These are phyloP conservation scores for Penicillium sp. DNA, from an alignment of 2,329 filamentous ascomycete genomes.

Conservation along the genomic window DNA sequence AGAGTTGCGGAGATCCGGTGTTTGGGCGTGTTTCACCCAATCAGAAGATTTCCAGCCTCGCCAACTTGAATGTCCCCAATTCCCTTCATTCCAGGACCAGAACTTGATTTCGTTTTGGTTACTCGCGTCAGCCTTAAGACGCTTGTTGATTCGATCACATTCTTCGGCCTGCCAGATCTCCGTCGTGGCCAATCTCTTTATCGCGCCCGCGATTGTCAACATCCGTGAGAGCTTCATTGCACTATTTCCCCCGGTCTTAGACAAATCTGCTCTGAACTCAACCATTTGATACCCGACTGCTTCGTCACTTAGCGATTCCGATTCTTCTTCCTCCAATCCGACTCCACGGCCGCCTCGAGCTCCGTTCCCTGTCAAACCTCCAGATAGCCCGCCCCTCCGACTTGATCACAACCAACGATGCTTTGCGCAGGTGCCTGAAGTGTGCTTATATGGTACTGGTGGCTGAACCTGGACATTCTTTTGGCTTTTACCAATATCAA, in stretches of 20 bases:
- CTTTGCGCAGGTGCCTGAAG: constrained; percentile 3
- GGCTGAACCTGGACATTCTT: background rate
- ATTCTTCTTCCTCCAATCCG: background rate
- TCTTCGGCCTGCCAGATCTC: constrained; percentile 1
- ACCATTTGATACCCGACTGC: background rate
- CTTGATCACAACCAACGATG: constrained; percentile 11
- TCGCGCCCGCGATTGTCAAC: background rate
- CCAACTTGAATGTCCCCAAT: constrained; percentile 10
- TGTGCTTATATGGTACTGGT: constrained; percentile 9
- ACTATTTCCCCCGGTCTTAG: constrained; percentile 5
- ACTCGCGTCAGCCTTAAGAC: background rate
- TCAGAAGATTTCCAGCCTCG: constrained; percentile 17
- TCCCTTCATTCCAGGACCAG: constrained; percentile 1
- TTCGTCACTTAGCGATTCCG: background rate
- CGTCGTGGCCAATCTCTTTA: constrained; percentile 3
- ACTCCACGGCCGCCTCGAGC: background rate
- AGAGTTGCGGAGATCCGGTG: constrained; percentile 11
- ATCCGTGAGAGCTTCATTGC: constrained; percentile 6
- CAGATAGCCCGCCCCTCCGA: constrained; percentile 5
- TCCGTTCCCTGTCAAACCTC: background rate
- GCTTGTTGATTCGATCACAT: constrained; percentile 5
- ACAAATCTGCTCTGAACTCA: constrained; percentile 1
- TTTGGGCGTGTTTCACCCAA: constrained; percentile 14
- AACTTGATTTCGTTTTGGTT: constrained; percentile 1
- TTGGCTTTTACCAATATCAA: background rate